Evolutionary conservation across 345 rosid genomes (phyloP), one percentile per base, ranked within the genome.

Genomic region (Salix arbutifolia): DNA sequence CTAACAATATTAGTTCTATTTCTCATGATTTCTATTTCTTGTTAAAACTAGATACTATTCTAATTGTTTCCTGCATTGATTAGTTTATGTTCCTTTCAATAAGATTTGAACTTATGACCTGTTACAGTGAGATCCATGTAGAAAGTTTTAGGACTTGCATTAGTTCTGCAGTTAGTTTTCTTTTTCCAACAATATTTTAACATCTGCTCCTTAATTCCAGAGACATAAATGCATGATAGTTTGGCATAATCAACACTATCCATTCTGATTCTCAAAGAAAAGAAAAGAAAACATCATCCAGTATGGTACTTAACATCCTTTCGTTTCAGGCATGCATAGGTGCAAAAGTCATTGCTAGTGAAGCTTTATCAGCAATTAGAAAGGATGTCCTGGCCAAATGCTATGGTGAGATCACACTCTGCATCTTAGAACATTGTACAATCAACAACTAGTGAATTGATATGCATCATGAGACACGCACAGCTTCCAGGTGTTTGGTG

Each of bases 381-480:
- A 96, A 96, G 86, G 99, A 96, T 88, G 99, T 96, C 38, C 86
- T 96, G 81, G 94, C 99, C 75, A 96, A 96, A 88, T 96, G 99
- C 81, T 96, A 93, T 17, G 99, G 99, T 96, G 82, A 89, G 74
- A 72, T 18, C 58, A 52, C 58, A 52, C 23, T 52, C n/a, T 52
- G 58, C 58, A 0, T 52, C 58, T 52, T 52, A 52, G 58, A 52
- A 52, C n/a, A 52, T 52, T 52, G 58, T 52, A 52, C 58, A 52
- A 7, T 52, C 23, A 0, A 52, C 10, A 18, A 52, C n/a, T 6
- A 18, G 8, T 52, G 2, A 18, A 18, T 52, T 52, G 58, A 52
- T 19, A 52, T 52, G n/a, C n/a, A 52, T 17, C 58, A 52, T 18
- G n/a, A 52, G 58, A 50, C 17, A 13, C 56, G 6, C 8, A 18